These are phyloP conservation scores for Calonectria montana DNA, from an alignment of 2,329 filamentous ascomycete genomes.

Conservation along the genomic window DNA sequence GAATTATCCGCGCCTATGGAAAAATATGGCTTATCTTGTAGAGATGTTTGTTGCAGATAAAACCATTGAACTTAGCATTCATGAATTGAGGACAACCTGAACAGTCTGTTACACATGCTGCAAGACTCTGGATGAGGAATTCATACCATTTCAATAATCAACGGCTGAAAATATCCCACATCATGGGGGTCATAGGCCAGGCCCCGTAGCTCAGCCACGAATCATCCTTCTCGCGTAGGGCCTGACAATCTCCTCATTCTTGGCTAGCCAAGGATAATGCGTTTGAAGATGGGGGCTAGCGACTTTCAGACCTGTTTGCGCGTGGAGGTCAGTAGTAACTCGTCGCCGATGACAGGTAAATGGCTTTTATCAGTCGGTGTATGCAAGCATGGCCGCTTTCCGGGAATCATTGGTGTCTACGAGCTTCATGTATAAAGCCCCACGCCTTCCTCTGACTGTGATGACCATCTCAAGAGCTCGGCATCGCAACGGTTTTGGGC, in stretches of 20 bases:
- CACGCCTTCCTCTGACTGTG: background rate
- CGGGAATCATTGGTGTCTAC: background rate
- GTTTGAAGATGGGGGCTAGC: conserved; percentile 10
- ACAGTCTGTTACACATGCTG: background rate
- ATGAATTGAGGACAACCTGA: background rate
- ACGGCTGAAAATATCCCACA: background rate
- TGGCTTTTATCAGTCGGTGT: background rate
- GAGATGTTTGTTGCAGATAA: background rate
- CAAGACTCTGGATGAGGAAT: background rate
- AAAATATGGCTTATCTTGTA: conserved; percentile 6
- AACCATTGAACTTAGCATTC: background rate
- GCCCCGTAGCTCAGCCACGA: background rate
- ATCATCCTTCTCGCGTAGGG: conserved; percentile 16
- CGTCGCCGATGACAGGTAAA: background rate
- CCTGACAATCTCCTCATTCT: conserved; percentile 1
- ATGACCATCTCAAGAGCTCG: background rate
- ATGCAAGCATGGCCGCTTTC: background rate
- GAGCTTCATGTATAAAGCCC: conserved; percentile 12
- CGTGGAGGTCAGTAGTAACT: conserved; percentile 13
- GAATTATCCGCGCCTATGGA: background rate
- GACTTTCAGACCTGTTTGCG: background rate
- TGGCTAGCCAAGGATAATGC: conserved; percentile 1
- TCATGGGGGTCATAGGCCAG: conserved; percentile 8
- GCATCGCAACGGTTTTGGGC: background rate
- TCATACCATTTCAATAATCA: background rate